A percentile compares a stretch with the other conserved stretches of the same genome.
phyloP scores from a whole-genome alignment of 257 asterid species.

The Penstemon eatonii region DNA sequence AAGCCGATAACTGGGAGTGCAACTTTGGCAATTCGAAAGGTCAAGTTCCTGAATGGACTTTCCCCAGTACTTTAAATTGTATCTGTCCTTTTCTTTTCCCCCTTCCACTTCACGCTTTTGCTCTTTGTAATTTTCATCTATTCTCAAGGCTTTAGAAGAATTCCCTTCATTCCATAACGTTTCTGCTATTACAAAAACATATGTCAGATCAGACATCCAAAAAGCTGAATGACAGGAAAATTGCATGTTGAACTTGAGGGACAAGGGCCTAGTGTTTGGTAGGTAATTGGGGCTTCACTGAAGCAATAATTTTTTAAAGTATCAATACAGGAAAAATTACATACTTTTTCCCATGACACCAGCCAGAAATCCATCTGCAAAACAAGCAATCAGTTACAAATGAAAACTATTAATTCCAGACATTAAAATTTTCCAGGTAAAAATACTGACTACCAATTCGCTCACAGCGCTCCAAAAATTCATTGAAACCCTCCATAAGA shows the following conservation, averaged over 20 bases:
- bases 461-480: constrained; percentile 87
- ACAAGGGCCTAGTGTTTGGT: neutral
- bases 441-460: constrained; percentile 60
- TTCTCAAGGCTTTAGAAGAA: constrained; percentile 59
- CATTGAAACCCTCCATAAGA: constrained; percentile 87
- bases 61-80: constrained; percentile 78
- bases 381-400: constrained; percentile 39
- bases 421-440: constrained; percentile 19
- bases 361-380: constrained; percentile 93
- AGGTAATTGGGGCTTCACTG: no score
- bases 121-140: constrained; percentile 80
- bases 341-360: constrained; percentile 95
- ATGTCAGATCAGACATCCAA: constrained; percentile 28
- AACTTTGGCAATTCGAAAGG: constrained; percentile 72
- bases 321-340: constrained; percentile 25
- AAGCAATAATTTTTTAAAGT: no score
- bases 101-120: constrained; percentile 79
- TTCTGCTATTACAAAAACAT: constrained; percentile 50
- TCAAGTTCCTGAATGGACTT: constrained; percentile 98
- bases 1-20: constrained; percentile 96
- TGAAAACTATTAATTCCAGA: constrained; percentile 12
- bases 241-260: neutral
- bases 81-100: constrained; percentile 78
- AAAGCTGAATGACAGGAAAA: neutral
- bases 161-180: constrained; percentile 78